Conservation (phyloP, 345 rosid genomes). For the Mangifera indica region DNA sequence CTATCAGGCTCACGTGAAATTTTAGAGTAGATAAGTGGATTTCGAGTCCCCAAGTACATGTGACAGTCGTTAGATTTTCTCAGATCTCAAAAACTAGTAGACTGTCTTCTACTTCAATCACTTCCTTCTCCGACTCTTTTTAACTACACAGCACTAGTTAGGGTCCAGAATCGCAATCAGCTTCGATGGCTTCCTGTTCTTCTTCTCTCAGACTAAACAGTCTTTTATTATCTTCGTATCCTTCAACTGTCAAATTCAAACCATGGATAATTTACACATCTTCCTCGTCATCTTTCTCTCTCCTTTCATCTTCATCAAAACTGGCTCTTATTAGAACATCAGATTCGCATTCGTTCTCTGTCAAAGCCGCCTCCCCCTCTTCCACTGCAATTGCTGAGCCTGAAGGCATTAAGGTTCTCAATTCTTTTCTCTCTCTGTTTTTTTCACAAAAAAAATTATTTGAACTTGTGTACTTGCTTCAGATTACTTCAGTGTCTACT, state of each 20-base stretch:
- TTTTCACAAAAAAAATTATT: too few species aligned
- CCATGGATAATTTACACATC: constrained; percentile 14
- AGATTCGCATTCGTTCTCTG: constrained; percentile 21
- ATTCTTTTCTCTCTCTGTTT: not conserved
- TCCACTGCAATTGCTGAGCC: constrained; percentile 62
- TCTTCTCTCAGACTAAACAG: constrained; percentile 38
- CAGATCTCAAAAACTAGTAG: too few species aligned
- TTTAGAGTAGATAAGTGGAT: constrained; percentile 20
- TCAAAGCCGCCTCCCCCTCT: constrained; percentile 54
- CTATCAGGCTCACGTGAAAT: not conserved
- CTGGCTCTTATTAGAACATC: constrained; percentile 27
- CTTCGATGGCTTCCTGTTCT: constrained; percentile 37
- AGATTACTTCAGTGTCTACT: constrained; percentile 67
- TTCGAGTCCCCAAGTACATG: constrained; percentile 22
- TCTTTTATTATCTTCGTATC: constrained; percentile 10
- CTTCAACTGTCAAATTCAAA: constrained; percentile 22
- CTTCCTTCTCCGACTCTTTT: too few species aligned
- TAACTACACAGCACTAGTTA: too few species aligned
- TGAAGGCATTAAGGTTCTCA: constrained; percentile 68
- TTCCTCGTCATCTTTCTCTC: constrained; percentile 23
- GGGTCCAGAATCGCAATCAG: too few species aligned
- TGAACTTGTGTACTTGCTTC: constrained; percentile 9
- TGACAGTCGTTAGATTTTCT: constrained; percentile 20
- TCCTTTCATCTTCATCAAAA: constrained; percentile 31
- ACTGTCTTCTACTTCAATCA: too few species aligned